Conservation (phyloP, 768 basidiomycete species). For the Lactifluus rugatus region DNA sequence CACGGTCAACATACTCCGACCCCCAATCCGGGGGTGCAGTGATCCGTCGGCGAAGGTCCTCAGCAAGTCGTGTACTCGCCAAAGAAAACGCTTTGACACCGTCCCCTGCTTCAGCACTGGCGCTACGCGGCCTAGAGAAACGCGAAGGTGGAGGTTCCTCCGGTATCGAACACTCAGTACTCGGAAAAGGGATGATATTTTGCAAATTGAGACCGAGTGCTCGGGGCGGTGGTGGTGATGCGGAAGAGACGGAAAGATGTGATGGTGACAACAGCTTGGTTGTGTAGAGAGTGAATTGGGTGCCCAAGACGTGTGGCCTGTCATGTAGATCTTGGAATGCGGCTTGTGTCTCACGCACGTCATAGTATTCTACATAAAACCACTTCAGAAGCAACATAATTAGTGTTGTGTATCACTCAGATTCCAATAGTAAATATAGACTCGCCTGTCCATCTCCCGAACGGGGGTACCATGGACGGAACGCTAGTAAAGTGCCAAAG, state of each 20-base stretch:
- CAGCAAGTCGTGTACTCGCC: conserved; percentile 13
- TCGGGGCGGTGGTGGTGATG: neutral
- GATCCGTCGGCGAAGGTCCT: conserved; percentile 16
- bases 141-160: neutral
- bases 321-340: conserved; percentile 45
- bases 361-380: conserved; percentile 60
- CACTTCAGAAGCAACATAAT: conserved; percentile 22
- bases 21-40: conserved; percentile 12
- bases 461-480: conserved; percentile 11
- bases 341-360: conserved; percentile 45
- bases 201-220: neutral
- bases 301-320: conserved; percentile 18
- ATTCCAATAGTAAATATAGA: neutral
- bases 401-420: neutral
- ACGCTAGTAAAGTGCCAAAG: conserved; percentile 16
- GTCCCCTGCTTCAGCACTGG: conserved; percentile 20
- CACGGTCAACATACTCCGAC: conserved; percentile 5
- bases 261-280: conserved; percentile 7
- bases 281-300: conserved; percentile 14
- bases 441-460: conserved; percentile 18
- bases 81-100: conserved; percentile 20
- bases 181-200: conserved; percentile 17
- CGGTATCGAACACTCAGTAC: neutral
- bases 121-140: conserved; percentile 17
- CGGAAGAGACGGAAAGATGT: neutral